Evolutionary conservation across 768 basidiomycete species (phyloP).

Genomic region (Inosperma sp.): DNA sequence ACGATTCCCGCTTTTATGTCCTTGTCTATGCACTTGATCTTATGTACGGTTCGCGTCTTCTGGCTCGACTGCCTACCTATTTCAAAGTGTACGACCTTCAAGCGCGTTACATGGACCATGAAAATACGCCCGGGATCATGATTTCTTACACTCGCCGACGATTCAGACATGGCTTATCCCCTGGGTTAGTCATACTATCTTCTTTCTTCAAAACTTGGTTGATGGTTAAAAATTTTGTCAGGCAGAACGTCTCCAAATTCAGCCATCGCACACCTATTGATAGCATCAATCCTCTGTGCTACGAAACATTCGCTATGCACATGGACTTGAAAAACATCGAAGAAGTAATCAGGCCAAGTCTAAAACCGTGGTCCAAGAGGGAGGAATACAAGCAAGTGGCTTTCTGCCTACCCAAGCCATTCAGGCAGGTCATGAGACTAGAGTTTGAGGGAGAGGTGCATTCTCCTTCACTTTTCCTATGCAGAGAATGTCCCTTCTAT

Average conservation of each 20-base stretch:
- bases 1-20: slow-evolving; percentile 44
- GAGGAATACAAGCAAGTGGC: slow-evolving; percentile 5
- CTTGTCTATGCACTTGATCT: slow-evolving; percentile 56
- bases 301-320: slow-evolving; percentile 21
- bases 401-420: slow-evolving; percentile 5
- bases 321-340: slow-evolving; percentile 23
- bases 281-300: slow-evolving; percentile 14
- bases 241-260: slow-evolving; percentile 37
- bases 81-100: slow-evolving; percentile 53
- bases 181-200: slow-evolving; percentile 15
- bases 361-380: slow-evolving; percentile 10
- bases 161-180: slow-evolving; percentile 24
- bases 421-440: slow-evolving; percentile 35
- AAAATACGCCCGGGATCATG: slow-evolving; percentile 45
- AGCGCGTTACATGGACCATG: slow-evolving; percentile 54
- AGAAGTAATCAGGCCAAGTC: slow-evolving; percentile 17
- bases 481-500: slow-evolving; percentile 16
- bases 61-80: slow-evolving; percentile 47
- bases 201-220: background rate
- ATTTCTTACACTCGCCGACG: slow-evolving; percentile 48
- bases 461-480: slow-evolving; percentile 28
- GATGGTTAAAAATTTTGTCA: slow-evolving; percentile 19
- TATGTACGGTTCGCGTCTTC: slow-evolving; percentile 37
- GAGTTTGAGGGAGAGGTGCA: slow-evolving; percentile 32
- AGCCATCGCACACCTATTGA: slow-evolving; percentile 24